Evolutionary conservation across 805 yeast genomes (phyloP).

Genomic region (Saturnispora silvae): DNA sequence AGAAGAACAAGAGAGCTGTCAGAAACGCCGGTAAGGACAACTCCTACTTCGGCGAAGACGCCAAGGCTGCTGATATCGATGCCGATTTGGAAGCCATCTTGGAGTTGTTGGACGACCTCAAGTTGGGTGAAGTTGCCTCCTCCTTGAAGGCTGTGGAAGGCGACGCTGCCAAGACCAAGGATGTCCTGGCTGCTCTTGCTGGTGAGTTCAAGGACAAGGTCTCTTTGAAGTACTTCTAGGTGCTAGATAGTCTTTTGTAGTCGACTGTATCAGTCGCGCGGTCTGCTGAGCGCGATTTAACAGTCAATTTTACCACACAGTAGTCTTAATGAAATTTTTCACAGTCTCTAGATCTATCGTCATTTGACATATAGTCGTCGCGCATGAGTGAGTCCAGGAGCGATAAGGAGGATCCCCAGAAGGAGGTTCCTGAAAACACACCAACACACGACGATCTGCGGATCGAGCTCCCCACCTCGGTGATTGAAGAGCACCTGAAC

Average conservation of each 20-base stretch:
- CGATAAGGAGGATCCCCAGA: too few species aligned
- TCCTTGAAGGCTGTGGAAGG: conserved; percentile 44
- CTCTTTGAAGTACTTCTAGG: conserved; percentile 12
- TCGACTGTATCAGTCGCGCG: too few species aligned
- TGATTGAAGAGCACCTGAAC: conserved; percentile 1
- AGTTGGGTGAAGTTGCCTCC: conserved; percentile 63
- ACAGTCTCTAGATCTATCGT: too few species aligned
- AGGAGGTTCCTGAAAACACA: too few species aligned
- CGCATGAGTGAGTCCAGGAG: too few species aligned
- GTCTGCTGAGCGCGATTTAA: too few species aligned
- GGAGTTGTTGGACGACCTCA: conserved; percentile 70
- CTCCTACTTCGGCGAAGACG: conserved; percentile 75
- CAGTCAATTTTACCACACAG: too few species aligned
- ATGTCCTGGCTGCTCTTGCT: conserved; percentile 45
- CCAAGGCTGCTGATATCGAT: conserved; percentile 55
- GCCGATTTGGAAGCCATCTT: conserved; percentile 71
- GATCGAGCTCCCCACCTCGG: conserved; percentile 14
- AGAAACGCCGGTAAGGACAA: conserved; percentile 77
- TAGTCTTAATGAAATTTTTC: too few species aligned
- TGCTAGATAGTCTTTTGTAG: too few species aligned
- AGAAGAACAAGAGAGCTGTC: conserved; percentile 56
- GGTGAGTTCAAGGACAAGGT: conserved; percentile 24
- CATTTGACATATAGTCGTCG: too few species aligned
- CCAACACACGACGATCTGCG: conserved; percentile 26
- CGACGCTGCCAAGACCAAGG: conserved; percentile 45